Conservation (phyloP, 805 yeast species). For the Ogataea philodendri region DNA sequence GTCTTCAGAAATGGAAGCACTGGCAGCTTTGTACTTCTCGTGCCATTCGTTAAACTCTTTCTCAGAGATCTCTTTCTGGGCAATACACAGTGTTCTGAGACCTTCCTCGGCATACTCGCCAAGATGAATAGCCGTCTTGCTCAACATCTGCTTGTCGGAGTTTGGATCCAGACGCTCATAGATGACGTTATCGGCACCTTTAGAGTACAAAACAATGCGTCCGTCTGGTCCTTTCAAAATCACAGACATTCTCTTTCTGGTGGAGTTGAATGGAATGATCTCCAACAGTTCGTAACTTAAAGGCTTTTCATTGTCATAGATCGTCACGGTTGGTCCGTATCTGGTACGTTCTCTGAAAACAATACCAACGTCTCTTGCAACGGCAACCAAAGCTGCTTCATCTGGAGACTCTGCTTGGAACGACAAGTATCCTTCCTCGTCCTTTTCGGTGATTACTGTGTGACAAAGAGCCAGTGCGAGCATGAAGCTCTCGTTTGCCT, state of each 20-base stretch:
- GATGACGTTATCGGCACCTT: slow-evolving; percentile 79
- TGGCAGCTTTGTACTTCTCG: slow-evolving; percentile 54
- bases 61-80: slow-evolving; percentile 49
- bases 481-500: slow-evolving; percentile 57
- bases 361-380: slow-evolving; percentile 71
- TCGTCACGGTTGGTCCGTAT: slow-evolving; percentile 41
- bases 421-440: slow-evolving; percentile 40
- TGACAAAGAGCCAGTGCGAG: slow-evolving; percentile 69
- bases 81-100: slow-evolving; percentile 71
- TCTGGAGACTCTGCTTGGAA: slow-evolving; percentile 84
- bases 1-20: slow-evolving; percentile 49
- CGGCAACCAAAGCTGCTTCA: slow-evolving; percentile 76
- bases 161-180: slow-evolving; percentile 40
- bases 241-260: slow-evolving; percentile 78
- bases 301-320: slow-evolving; percentile 43
- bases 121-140: slow-evolving; percentile 59
- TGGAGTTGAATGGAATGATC: slow-evolving; percentile 62
- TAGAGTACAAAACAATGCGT: slow-evolving; percentile 48
- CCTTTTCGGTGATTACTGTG: slow-evolving; percentile 63
- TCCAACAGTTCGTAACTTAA: slow-evolving; percentile 50
- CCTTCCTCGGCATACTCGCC: slow-evolving; percentile 77
- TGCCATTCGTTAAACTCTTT: slow-evolving; percentile 54
- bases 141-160: slow-evolving; percentile 44
- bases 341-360: slow-evolving; percentile 56
- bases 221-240: slow-evolving; percentile 46